phyloP scores from a whole-genome alignment of 345 rosid species.

The Salix purpurea region DNA sequence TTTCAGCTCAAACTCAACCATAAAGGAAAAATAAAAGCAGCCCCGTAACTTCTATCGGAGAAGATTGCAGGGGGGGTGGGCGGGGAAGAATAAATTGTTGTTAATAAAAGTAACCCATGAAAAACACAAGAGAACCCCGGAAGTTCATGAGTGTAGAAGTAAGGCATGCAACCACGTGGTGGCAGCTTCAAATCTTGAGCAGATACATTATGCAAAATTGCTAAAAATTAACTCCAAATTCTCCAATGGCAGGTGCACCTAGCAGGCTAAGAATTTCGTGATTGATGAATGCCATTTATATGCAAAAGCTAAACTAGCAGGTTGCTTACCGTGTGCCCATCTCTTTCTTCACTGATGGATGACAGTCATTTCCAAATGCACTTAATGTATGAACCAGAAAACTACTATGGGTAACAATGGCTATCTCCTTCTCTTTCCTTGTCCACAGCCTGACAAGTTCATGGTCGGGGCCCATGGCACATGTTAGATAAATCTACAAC shows the following conservation, averaged over 20 bases:
- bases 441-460: slow-evolving; percentile 78
- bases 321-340: slow-evolving; percentile 66
- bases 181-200: not conserved
- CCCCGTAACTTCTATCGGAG: not conserved
- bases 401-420: slow-evolving; percentile 90
- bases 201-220: not conserved
- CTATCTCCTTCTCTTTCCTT: slow-evolving; percentile 94
- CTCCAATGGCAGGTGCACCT: not conserved
- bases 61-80: not conserved
- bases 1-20: not conserved
- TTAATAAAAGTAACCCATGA: not conserved
- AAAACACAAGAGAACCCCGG: not conserved
- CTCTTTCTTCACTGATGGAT: slow-evolving; percentile 68
- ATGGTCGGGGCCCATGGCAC: not conserved
- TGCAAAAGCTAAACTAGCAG: not conserved
- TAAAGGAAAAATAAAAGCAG: not conserved
- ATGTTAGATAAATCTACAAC: not conserved
- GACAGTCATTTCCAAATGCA: slow-evolving; percentile 72
- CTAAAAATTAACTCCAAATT: not conserved
- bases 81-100: not conserved
- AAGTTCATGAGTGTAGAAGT: not conserved
- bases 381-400: slow-evolving; percentile 77
- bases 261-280: not conserved
- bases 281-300: not conserved
- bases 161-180: not conserved